A percentile compares a stretch with the other conserved stretches of the same genome.
Conservation (phyloP, 139 green algal genomes). For the Closterium sp. region DNA sequence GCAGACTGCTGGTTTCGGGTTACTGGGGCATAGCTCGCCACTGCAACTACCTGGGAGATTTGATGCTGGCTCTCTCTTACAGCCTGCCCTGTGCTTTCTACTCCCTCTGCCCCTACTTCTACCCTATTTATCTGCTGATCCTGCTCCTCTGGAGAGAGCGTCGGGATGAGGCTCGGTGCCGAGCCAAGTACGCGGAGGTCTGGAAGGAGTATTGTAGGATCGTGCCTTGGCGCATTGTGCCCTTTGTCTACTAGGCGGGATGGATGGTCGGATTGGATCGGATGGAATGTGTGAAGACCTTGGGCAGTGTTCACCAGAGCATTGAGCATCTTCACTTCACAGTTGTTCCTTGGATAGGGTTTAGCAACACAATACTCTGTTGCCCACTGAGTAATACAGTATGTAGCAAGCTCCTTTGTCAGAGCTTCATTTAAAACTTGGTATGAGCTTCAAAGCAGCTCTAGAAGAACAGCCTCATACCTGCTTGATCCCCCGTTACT, state of each 20-base stretch:
- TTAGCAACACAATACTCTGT: too few relatives aligned
- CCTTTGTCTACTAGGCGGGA: slow-evolving; percentile 79
- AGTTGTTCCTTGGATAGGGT: too few relatives aligned
- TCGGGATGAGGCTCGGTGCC: slow-evolving; percentile 84
- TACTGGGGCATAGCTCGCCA: slow-evolving; percentile 77
- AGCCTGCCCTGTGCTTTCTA: slow-evolving; percentile 85
- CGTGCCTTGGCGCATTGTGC: slow-evolving; percentile 86
- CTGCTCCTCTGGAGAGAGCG: slow-evolving; percentile 68
- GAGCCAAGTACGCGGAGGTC: slow-evolving; percentile 89
- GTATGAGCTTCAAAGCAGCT: background rate
- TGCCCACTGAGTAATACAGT: too few relatives aligned
- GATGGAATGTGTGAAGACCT: too few relatives aligned
- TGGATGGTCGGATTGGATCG: background rate
- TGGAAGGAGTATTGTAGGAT: slow-evolving; percentile 92
- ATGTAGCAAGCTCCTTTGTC: too few relatives aligned
- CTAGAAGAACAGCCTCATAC: background rate
- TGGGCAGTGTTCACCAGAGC: too few relatives aligned
- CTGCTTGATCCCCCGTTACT: background rate
- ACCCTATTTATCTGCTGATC: slow-evolving; percentile 90
- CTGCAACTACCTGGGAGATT: slow-evolving; percentile 94
- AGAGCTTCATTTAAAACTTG: too few relatives aligned
- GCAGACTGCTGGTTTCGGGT: slow-evolving; percentile 43
- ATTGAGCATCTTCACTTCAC: too few relatives aligned
- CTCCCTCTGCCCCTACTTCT: slow-evolving; percentile 79
- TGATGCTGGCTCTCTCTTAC: slow-evolving; percentile 89